Conservation (phyloP, 2,329 filamentous ascomycete genomes). For the Phialophora verrucosa region DNA sequence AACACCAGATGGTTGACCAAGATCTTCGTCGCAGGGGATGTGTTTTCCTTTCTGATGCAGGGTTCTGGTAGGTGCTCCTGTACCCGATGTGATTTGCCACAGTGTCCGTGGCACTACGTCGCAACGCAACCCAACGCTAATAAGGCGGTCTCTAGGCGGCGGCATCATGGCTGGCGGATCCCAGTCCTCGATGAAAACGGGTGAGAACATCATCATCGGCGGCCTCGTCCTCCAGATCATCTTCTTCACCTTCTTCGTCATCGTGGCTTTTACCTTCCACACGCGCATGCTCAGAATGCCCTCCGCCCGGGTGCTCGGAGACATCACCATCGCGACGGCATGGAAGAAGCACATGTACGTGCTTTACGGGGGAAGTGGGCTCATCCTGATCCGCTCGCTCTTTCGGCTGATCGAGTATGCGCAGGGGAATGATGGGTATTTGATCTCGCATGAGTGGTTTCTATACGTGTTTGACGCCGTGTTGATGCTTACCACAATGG, state of each 20-base stretch:
- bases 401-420: conserved; percentile 45
- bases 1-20: conserved; percentile 47
- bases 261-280: conserved; percentile 47
- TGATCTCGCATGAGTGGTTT: conserved; percentile 44
- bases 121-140: neutral
- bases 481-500: conserved; percentile 38
- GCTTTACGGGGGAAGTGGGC: conserved; percentile 38
- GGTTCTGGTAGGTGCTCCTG: conserved; percentile 24
- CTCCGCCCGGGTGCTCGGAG: conserved; percentile 2
- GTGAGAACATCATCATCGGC: conserved; percentile 53
- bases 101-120: neutral
- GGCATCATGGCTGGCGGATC: conserved; percentile 25
- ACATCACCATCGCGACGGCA: neutral
- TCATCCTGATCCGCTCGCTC: conserved; percentile 43
- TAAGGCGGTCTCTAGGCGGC: conserved; percentile 14
- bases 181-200: conserved; percentile 38
- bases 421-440: conserved; percentile 42
- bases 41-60: conserved; percentile 55
- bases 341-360: conserved; percentile 49
- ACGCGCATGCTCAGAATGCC: conserved; percentile 10
- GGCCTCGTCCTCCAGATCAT: conserved; percentile 57
- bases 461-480: conserved; percentile 45
- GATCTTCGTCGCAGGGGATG: conserved; percentile 52
- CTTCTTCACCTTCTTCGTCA: conserved; percentile 58
- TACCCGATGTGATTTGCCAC: neutral